Percentiles rank a stretch among this genome's conserved stretches.
phyloP scores from a whole-genome alignment of 2,329 filamentous ascomycete genomes.

The Alternaria triticina region DNA sequence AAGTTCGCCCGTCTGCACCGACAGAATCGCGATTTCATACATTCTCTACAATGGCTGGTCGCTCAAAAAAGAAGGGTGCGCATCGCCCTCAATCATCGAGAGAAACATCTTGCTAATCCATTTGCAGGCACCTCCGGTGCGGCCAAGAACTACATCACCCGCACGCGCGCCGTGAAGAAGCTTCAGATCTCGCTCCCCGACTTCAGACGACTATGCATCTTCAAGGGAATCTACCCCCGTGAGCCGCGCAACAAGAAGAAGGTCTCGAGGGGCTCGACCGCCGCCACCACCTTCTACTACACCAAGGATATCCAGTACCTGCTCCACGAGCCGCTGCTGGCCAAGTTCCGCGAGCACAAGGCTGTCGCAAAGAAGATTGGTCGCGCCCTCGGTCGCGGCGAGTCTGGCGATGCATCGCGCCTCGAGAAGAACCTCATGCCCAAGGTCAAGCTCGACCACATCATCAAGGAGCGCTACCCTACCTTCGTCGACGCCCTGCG shows the following conservation, averaged over 20 bases:
- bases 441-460: slow-evolving; percentile 90
- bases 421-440: slow-evolving; percentile 91
- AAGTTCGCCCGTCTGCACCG: slow-evolving; percentile 13
- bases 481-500: slow-evolving; percentile 93
- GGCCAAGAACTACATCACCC: slow-evolving; percentile 97
- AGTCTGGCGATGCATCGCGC: slow-evolving; percentile 85
- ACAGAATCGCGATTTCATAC: slow-evolving; percentile 4
- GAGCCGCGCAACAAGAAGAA: slow-evolving; percentile 98
- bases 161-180: slow-evolving; percentile 96
- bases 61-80: slow-evolving; percentile 68
- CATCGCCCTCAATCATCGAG: not conserved
- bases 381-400: slow-evolving; percentile 86
- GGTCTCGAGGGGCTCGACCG: slow-evolving; percentile 87
- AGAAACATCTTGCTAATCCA: slow-evolving; percentile 19
- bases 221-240: slow-evolving; percentile 98
- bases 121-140: slow-evolving; percentile 76
- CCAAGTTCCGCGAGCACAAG: slow-evolving; percentile 97
- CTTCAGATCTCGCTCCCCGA: slow-evolving; percentile 96
- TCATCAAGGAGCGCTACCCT: slow-evolving; percentile 97
- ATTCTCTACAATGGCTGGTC: slow-evolving; percentile 39
- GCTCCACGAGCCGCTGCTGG: slow-evolving; percentile 90
- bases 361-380: slow-evolving; percentile 97
- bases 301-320: slow-evolving; percentile 98
- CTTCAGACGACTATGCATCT: slow-evolving; percentile 98
- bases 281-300: slow-evolving; percentile 89